Evolutionary conservation across 139 green algal genomes (phyloP), one percentile per base, ranked within the genome.

Genomic region (Ettlia oleoabundans): DNA sequence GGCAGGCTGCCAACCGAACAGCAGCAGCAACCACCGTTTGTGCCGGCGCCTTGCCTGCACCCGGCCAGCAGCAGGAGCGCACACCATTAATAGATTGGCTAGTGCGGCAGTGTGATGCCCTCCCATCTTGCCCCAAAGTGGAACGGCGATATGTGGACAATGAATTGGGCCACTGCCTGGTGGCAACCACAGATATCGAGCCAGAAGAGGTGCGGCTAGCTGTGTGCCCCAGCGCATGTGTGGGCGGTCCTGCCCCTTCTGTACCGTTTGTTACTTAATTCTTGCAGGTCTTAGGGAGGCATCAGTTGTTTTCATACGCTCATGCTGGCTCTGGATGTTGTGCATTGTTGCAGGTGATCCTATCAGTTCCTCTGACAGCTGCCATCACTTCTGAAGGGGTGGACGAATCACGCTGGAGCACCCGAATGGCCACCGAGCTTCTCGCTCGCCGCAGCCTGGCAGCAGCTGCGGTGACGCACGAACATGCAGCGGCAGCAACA

Each of bases 381-480:
- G 75, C 75, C 38, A 81, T 81, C 40, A 71, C 75, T 15, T 72
- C 58, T 0, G 75, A 81, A 38, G 75, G 58, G n/a, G 75, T 40
- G 26, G 75, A 81, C n/a, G 75, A 81, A 58, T 55, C 58, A 4
- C 75, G 38, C 2, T 81, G 75, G 75, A 81, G 75, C 75, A 58
- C 38, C 10, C 37, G 35, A 37, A 71, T 81, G 75, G 55, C 75
- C 0, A 55, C 15, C 30, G 37, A 71, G 58, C 75, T 81, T 13
- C 58, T 81, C 19, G 37, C 32, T n/a, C n/a, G 13, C 38, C 35
- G 5, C 52, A 40, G 51, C 22, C 51, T 33, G 19, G 72, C 72
- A 40, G 53, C 38, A 22, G 37, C 53, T 18, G 47, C 43, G 0
- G 47, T 33, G 21, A 33, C 71, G 8, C 33, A n/a, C 13, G 71